These are phyloP conservation scores for Ustilago loliicola DNA, from an alignment of 1,284 basidiomycete genomes.

Conservation along the genomic window DNA sequence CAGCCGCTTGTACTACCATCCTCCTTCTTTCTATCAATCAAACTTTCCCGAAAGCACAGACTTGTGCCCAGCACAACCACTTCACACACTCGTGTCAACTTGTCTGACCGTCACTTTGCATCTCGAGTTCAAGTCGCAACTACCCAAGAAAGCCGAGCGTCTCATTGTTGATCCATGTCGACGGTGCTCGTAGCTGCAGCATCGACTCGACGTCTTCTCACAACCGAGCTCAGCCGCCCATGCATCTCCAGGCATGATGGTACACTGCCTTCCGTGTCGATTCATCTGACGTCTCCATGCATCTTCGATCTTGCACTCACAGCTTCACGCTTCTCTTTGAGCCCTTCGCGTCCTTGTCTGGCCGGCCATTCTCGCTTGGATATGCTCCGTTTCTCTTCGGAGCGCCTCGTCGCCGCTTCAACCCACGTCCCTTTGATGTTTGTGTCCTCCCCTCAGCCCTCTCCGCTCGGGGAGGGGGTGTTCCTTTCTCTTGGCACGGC, in stretches of 20 bases:
- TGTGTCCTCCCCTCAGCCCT: constrained; percentile 1
- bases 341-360: not conserved
- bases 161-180: not conserved
- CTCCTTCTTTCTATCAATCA: not conserved
- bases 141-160: not conserved
- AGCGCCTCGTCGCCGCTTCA: not conserved
- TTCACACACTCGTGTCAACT: not conserved
- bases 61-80: not conserved
- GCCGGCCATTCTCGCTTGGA: not conserved
- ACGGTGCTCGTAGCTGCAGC: not conserved
- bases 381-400: not conserved
- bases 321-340: not conserved
- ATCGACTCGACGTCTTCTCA: constrained; percentile 1
- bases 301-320: not conserved
- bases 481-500: not conserved
- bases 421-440: constrained; percentile 2
- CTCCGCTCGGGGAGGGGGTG: not conserved
- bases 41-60: not conserved
- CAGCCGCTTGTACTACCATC: not conserved
- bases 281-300: constrained; percentile 10
- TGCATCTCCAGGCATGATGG: not conserved
- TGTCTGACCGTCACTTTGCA: not conserved
- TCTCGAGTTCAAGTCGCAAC: not conserved
- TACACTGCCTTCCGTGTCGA: not conserved
- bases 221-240: not conserved